Base-by-base conservation (phyloP, 305 asterid species). In the Ajuga reptans region DNA sequence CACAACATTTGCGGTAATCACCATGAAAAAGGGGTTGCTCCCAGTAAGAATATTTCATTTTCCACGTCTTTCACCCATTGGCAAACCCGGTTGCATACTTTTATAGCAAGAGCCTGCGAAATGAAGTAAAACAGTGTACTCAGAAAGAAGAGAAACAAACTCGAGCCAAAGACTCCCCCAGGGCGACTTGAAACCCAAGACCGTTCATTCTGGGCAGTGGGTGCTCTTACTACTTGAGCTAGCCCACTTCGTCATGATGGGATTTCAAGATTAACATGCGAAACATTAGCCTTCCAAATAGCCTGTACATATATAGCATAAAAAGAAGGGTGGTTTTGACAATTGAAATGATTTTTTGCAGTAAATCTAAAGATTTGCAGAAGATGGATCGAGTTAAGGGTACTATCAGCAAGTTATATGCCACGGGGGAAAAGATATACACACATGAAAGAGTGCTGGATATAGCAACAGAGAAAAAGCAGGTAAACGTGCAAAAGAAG, bases 1-100 rank as follows among this genome's bases (percentile, higher is more conserved):
- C 74, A 67, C 14, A 49, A 41, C 18, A 34, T 31, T 64, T 27
- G 72, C 41, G 63, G 69, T 71, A 54, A 76, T 91, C 87, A 94
- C 98, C 99, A 94, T 1, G 97, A 84, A 71, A 94, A 91, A 14
- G 96, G 95, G 78, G 92, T 89, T 64, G 84, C 98, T 75, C 98
- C 98, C 81, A 85, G 33, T 75, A 94, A 69, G 90, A 94, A 94
- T 62, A 91, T 81, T 47, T 94, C 95, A 49, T 94, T 91, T 75
- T 94, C 99, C 27, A 86, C 84, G 43, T 91, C 95, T 76, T 91
- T 94, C 81, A 91, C 95, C 99, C 98, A 91, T 64, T 86, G 99
- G 66, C 98, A 89, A 29, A 89, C 86, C 63, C 94, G 85, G 79
- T 94, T 94, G 88, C 99, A 94, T 37, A 82, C 75, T 77, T 91